These are phyloP conservation scores for Morella rubra DNA, from an alignment of 306 rosid genomes.

Conservation along the genomic window DNA sequence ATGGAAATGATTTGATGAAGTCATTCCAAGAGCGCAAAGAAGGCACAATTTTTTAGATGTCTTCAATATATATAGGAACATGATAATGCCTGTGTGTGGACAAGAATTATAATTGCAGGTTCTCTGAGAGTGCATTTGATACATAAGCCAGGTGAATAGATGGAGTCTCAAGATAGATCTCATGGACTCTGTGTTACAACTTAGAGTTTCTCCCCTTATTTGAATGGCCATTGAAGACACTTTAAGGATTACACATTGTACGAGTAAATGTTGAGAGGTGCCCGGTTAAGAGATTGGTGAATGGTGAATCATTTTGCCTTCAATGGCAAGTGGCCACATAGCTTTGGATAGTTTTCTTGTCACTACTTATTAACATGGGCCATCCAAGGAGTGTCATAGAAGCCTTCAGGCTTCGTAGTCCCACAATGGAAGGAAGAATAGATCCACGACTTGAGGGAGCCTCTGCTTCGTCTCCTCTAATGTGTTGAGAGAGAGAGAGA, in stretches of 20 bases:
- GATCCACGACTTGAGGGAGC: background rate
- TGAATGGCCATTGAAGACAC: background rate
- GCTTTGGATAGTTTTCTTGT: background rate
- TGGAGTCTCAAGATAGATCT: too few relatives aligned
- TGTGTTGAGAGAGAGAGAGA: background rate
- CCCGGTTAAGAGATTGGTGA: background rate
- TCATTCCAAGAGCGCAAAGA: too few relatives aligned
- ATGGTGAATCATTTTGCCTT: background rate
- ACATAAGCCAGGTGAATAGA: background rate
- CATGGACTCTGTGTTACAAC: background rate
- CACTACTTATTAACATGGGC: background rate
- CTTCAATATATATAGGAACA: too few relatives aligned
- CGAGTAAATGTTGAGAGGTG: background rate
- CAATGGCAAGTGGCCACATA: background rate
- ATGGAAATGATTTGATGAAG: too few relatives aligned
- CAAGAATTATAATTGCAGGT: background rate
- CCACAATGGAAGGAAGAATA: too few relatives aligned
- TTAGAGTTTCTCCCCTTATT: background rate
- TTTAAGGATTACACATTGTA: too few relatives aligned
- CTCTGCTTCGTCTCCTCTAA: background rate
- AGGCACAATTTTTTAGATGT: too few relatives aligned
- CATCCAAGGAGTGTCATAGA: background rate
- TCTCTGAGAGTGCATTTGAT: background rate
- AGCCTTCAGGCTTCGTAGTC: background rate
- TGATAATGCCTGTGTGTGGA: background rate